Evolutionary conservation across 2,329 filamentous ascomycete species (phyloP).

Genomic region (Neonectria magnoliae): DNA sequence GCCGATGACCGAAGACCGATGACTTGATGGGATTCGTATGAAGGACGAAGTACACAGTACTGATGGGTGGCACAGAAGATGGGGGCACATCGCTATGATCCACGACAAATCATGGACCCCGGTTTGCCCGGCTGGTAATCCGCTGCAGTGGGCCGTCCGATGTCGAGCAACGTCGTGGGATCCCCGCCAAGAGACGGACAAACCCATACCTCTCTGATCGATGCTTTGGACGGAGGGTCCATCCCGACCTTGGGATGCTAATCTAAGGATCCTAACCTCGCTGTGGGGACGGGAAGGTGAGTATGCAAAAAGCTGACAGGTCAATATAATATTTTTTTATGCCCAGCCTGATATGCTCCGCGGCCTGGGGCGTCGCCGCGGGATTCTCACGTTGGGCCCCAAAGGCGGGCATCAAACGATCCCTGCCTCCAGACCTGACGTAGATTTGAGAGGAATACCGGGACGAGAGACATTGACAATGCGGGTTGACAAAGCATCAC

Average conservation of each 20-base stretch:
- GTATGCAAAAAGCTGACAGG: slow-evolving; percentile 13
- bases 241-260: slow-evolving; percentile 2
- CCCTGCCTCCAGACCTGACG: not conserved
- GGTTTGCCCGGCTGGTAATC: slow-evolving; percentile 3
- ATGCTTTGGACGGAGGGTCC: slow-evolving; percentile 6
- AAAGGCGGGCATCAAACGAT: slow-evolving; percentile 2
- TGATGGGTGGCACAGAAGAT: not conserved
- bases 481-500: slow-evolving; percentile 34
- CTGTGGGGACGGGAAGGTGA: slow-evolving; percentile 1
- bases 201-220: not conserved
- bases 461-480: slow-evolving; percentile 28
- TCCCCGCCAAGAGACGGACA: slow-evolving; percentile 18
- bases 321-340: slow-evolving; percentile 11
- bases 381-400: slow-evolving; percentile 2
- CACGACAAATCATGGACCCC: slow-evolving; percentile 8
- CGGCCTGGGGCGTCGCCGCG: not conserved
- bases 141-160: slow-evolving; percentile 19
- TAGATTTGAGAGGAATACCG: not conserved
- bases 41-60: not conserved
- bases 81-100: slow-evolving; percentile 15
- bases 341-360: not conserved
- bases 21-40: not conserved
- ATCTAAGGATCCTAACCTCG: not conserved
- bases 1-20: slow-evolving; percentile 13
- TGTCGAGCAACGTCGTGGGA: slow-evolving; percentile 6